Evolutionary conservation across 257 asterid genomes (phyloP).

Genomic region (Solanum clarkiae): DNA sequence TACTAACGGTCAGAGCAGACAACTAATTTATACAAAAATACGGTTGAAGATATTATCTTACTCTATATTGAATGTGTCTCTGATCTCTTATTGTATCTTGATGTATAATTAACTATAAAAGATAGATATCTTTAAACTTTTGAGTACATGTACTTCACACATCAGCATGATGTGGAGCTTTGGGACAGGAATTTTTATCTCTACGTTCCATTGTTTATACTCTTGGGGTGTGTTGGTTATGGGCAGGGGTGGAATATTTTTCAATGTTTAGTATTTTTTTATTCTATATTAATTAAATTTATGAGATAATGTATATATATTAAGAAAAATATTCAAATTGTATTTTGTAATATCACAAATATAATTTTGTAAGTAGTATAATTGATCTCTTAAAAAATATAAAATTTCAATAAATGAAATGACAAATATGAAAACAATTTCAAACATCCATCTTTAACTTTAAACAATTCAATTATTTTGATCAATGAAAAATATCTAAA

Average conservation of each 20-base stretch:
- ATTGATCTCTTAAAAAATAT: no score
- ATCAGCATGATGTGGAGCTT: not conserved
- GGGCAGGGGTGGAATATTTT: not conserved
- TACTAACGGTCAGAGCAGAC: not conserved
- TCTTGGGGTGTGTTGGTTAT: not conserved
- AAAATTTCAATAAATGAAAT: no score
- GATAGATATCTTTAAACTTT: not conserved
- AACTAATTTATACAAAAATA: not conserved
- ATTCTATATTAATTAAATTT: no score
- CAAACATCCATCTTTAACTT: no score
- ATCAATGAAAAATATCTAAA: no score
- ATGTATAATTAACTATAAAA: not conserved
- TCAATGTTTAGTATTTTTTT: no score
- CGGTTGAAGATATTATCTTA: not conserved
- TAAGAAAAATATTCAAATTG: no score
- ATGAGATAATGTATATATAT: no score
- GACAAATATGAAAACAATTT: no score
- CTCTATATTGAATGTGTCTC: not conserved
- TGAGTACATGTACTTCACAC: not conserved
- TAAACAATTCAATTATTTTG: no score
- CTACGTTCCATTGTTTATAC: not conserved
- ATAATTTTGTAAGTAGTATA: no score
- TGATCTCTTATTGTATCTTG: not conserved
- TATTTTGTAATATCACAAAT: rapidly evolving
- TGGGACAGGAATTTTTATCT: not conserved